Base-by-base conservation (phyloP, 371 early-diverging fungal genomes). In the Mucor velutinosus region DNA sequence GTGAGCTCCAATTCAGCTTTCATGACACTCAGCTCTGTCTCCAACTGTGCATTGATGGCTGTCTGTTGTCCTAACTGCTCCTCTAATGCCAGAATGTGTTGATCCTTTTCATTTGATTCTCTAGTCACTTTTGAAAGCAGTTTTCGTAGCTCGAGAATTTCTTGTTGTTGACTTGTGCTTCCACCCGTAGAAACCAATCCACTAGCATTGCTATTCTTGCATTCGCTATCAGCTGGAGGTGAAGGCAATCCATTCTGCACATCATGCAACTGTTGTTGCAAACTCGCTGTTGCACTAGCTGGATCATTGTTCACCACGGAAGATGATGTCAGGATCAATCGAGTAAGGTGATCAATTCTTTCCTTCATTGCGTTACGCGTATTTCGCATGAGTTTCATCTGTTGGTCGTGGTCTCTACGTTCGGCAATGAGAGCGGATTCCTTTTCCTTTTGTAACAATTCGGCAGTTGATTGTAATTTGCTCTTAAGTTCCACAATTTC, bases 401-500 rank as follows among this genome's bases (percentile, higher is more conserved):
- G 88, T 67, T 94, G 91, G 68, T 94, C 93, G 70, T 89, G 90
- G 79, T 85, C 82, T 58, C 75, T 72, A 29, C 77, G 63, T 45
- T 83, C 81, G 23, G 73, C 73, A 21, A 69, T 39, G 29, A 79
- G 56, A 58, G 72, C 71, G 7, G 74, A 72, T 23, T 79, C 76
- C 37, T 77, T 76, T 71, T 90, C 88, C 32, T 78, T 70, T 23
- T 79, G 77, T n/a, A 80, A 55, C 2, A 74, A 65, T 21, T 76
- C 73, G 21, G 72, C 73, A 2, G 87, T 90, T 7, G 86, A 70
- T 43, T 86, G 80, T 14, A 98, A 79, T 79, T 95, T 91, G 3
- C 84, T 77, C 70, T 92, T 88, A 25, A 96, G 85, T n/a, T 95
- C 93, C 8, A 82, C 82, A 65, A 96, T 96, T 75, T 96, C 96